Percentiles rank a stretch among this genome's conserved stretches.
Conservation (phyloP, 805 yeast species). For the Alloascoidea hylecoeti region DNA sequence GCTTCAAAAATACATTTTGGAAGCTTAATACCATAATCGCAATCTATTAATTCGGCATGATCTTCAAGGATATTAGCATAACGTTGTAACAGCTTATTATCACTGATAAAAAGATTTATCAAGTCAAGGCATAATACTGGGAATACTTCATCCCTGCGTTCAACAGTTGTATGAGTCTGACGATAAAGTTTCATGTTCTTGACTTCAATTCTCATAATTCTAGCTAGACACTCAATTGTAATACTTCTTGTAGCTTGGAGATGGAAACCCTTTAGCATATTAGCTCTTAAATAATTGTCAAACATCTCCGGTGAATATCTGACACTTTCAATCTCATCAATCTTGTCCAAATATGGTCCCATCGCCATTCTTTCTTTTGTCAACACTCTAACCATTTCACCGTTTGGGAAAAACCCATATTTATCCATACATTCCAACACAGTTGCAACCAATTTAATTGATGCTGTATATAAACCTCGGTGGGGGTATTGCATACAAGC, state of each 20-base stretch:
- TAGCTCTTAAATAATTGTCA: not conserved
- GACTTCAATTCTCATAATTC: conserved; percentile 11
- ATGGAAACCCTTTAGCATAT: not conserved
- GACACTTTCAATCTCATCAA: not conserved
- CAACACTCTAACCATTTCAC: not conserved
- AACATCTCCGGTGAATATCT: not conserved
- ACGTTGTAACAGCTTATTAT: not conserved
- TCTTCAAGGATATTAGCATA: not conserved
- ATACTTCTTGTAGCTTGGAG: not conserved
- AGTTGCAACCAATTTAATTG: not conserved
- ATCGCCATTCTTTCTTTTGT: not conserved
- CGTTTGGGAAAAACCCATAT: not conserved
- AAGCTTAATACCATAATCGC: not conserved
- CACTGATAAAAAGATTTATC: not conserved
- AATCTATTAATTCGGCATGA: not conserved
- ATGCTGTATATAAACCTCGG: not conserved
- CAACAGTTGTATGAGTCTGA: not conserved
- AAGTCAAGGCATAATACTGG: too few relatives aligned
- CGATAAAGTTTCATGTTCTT: conserved; percentile 7
- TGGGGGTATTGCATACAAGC: not conserved
- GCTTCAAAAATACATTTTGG: not conserved
- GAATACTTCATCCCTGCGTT: too few relatives aligned
- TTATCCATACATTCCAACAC: not conserved
- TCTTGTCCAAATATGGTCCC: not conserved
- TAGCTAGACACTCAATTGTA: conserved; percentile 10